Conservation (phyloP, 2,329 filamentous ascomycete species). For the Exophiala sp. region DNA sequence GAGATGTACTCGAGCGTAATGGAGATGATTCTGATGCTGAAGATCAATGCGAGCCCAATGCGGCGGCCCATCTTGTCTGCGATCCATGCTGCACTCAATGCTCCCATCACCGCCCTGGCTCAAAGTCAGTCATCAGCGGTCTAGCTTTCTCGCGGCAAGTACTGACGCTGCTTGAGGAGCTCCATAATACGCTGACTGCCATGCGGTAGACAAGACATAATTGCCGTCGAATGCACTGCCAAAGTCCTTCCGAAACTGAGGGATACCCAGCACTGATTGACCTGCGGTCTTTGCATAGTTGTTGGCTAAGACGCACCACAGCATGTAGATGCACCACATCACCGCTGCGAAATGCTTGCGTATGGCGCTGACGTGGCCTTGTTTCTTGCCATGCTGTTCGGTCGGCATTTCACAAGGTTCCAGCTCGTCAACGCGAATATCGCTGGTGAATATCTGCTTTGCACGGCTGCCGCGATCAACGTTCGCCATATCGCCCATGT, state of each 20-base stretch:
- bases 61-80: conserved; percentile 44
- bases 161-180: conserved; percentile 18
- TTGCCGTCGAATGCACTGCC: conserved; percentile 48
- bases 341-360: conserved; percentile 4
- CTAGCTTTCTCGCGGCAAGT: background rate
- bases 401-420: too few relatives aligned
- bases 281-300: conserved; percentile 15
- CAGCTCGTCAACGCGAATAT: too few relatives aligned
- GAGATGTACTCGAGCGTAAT: conserved; percentile 36
- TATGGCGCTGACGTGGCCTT: background rate
- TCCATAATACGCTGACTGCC: conserved; percentile 49
- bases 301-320: conserved; percentile 13
- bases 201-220: conserved; percentile 46
- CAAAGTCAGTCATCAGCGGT: background rate
- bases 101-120: conserved; percentile 8
- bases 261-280: conserved; percentile 57
- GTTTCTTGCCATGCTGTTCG: too few relatives aligned
- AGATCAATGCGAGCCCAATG: conserved; percentile 25
- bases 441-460: too few relatives aligned
- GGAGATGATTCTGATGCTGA: conserved; percentile 16
- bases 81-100: conserved; percentile 27
- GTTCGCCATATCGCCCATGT: too few relatives aligned
- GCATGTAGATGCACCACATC: conserved; percentile 14
- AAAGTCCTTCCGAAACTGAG: conserved; percentile 55
- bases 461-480: too few relatives aligned